Conservation (phyloP, 768 basidiomycete species). For the Sporobolomyces roseus region DNA sequence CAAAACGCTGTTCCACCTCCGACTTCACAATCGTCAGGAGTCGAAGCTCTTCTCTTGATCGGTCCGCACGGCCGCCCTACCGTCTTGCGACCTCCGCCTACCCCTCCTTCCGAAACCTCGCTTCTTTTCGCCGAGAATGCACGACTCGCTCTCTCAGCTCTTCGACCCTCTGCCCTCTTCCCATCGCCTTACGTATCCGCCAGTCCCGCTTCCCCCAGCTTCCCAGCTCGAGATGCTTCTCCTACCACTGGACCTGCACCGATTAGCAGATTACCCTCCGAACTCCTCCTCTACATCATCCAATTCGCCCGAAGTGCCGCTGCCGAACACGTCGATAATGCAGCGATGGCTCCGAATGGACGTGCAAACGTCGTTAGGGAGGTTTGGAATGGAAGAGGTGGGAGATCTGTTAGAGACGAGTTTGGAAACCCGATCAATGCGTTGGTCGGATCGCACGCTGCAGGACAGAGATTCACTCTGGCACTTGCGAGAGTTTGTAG, state of each 20-base stretch:
- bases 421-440: background rate
- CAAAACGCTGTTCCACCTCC: conserved; percentile 5
- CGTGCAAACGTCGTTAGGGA: background rate
- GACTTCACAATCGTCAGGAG: too few relatives aligned
- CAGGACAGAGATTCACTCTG: conserved; percentile 7
- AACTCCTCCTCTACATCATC: conserved; percentile 19
- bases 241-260: background rate
- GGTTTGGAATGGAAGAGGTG: background rate
- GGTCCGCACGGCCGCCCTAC: background rate
- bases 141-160: background rate
- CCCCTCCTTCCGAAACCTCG: conserved; percentile 2
- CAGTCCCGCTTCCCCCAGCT: too few relatives aligned
- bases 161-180: conserved; percentile 15
- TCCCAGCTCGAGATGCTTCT: background rate
- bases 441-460: background rate
- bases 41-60: background rate
- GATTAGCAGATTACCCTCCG: conserved; percentile 8
- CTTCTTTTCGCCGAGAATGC: conserved; percentile 10
- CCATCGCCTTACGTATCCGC: background rate
- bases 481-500: conserved; percentile 6
- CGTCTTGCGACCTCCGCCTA: background rate
- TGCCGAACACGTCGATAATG: background rate
- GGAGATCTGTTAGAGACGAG: background rate
- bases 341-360: background rate
- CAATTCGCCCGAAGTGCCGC: background rate